Evolutionary conservation across 768 basidiomycete genomes (phyloP).

Genomic region (Lentinus tigrinus): DNA sequence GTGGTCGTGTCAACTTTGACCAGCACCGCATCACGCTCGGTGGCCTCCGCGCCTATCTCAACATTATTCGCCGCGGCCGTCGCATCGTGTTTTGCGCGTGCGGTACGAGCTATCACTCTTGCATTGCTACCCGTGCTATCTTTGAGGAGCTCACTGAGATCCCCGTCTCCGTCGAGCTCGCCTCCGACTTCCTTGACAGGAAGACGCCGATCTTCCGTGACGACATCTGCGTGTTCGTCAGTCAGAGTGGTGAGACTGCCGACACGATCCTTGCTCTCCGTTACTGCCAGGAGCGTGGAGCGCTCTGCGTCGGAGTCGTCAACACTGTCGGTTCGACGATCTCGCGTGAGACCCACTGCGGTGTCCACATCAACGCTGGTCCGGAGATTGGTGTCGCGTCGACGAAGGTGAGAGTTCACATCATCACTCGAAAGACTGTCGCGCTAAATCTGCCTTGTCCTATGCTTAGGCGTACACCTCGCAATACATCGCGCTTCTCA

Average conservation of each 20-base stretch:
- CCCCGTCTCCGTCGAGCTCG: constrained; percentile 94
- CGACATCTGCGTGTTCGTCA: constrained; percentile 94
- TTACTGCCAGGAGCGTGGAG: constrained; percentile 96
- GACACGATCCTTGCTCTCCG: constrained; percentile 95
- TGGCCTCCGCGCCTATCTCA: constrained; percentile 91
- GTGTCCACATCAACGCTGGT: constrained; percentile 99
- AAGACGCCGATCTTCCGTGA: constrained; percentile 99
- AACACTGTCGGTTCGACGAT: constrained; percentile 98
- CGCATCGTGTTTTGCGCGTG: constrained; percentile 98
- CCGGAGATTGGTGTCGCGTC: constrained; percentile 99
- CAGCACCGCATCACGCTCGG: constrained; percentile 88
- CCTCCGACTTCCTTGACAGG: constrained; percentile 97
- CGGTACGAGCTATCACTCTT: constrained; percentile 97
- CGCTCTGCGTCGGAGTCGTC: constrained; percentile 95
- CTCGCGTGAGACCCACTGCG: constrained; percentile 97
- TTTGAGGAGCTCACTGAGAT: constrained; percentile 99
- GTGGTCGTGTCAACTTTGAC: constrained; percentile 99
- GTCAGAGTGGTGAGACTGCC: constrained; percentile 98
- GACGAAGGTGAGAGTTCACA: constrained; percentile 66
- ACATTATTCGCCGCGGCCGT: constrained; percentile 91
- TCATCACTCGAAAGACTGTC: background rate
- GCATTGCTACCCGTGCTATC: constrained; percentile 92
- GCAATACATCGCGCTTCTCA: constrained; percentile 95
- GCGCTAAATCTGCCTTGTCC: background rate
- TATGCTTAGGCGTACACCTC: constrained; percentile 85